Base-by-base conservation (phyloP, 257 asterid genomes). In the Solanum virginianum region DNA sequence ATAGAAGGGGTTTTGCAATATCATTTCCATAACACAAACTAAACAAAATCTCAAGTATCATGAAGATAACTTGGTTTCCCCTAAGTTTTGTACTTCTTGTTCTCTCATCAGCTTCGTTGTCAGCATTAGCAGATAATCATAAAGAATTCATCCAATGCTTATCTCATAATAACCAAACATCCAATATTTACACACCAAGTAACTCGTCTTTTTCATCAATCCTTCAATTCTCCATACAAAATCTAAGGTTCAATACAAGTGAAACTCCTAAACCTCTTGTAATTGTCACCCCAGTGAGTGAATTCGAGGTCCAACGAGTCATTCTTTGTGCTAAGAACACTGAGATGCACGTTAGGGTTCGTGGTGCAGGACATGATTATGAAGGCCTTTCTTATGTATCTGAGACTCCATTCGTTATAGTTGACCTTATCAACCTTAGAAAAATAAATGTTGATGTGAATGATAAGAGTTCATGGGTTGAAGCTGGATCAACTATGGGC, bases 361-460 rank as follows among this genome's bases (percentile, higher is more conserved):
- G 86, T 51, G 26, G 86, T 43, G 86, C 43, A 15, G 86, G 86
- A 41, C 86, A 83, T 53, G 86, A 83, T 12, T 83, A 83, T 26
- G 86, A 83, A 70, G 86, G 86, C 0, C 70, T 83, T 18, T 83
- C 86, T 32, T 83, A 83, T 59, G 80, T 59, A 11, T 29, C 86
- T 2, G 70, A 68, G 11, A 47, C 20, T 66, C 69, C 81, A 3
- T 83, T 83, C 0, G 41, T 70, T 22, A 18, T 51, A 8, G 22
- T 83, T 49, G 86, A 83, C 41, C 81, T 83, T 2, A 26, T 68
- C 0, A 32, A 83, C 55, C 53, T 83, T 15, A 83, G 18, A 43
- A 36, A 18, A 43, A 53, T 83, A 69, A 53, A 62, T 22, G 81
- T 83, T 68, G 13, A 83, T 69, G 69, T 15, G 10, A 26, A 49